Evolutionary conservation across 2,329 filamentous ascomycete species (phyloP).

Genomic region (Fusarium sp.): DNA sequence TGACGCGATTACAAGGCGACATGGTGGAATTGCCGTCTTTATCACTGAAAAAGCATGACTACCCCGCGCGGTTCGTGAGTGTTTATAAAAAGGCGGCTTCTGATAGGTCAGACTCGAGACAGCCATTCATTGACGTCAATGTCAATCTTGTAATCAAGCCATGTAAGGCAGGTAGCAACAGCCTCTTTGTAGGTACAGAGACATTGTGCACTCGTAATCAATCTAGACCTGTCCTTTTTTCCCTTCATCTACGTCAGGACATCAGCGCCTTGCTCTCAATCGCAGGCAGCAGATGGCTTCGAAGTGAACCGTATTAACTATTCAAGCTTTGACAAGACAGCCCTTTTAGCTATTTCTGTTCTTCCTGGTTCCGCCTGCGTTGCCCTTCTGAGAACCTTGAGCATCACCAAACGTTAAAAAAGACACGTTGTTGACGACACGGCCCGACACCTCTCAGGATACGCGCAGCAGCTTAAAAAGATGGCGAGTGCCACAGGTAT

Average conservation of each 20-base stretch:
- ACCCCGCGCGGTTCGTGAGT: conserved; percentile 32
- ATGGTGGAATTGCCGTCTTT: conserved; percentile 32
- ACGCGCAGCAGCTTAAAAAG: neutral
- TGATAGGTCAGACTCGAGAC: conserved; percentile 41
- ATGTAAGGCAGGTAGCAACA: neutral
- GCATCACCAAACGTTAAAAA: conserved; percentile 1
- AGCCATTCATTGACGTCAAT: conserved; percentile 41
- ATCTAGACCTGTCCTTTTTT: neutral
- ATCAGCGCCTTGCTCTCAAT: neutral
- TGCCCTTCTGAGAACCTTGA: neutral
- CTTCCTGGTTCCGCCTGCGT: neutral
- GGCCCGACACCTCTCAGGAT: neutral
- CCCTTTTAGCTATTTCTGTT: neutral
- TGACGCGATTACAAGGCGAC: conserved; percentile 32
- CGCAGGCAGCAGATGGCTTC: neutral
- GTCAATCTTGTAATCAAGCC: conserved; percentile 13
- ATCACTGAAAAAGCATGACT: neutral
- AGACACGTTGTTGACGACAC: neutral
- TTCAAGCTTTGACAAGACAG: neutral
- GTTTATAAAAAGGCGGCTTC: conserved; percentile 39
- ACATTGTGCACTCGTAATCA: conserved; percentile 1
- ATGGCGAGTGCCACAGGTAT: conserved; percentile 80
- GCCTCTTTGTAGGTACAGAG: neutral
- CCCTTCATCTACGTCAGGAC: neutral
- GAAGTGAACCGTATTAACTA: neutral